Conservation (phyloP, 306 rosid genomes). For the Vicia faba region DNA sequence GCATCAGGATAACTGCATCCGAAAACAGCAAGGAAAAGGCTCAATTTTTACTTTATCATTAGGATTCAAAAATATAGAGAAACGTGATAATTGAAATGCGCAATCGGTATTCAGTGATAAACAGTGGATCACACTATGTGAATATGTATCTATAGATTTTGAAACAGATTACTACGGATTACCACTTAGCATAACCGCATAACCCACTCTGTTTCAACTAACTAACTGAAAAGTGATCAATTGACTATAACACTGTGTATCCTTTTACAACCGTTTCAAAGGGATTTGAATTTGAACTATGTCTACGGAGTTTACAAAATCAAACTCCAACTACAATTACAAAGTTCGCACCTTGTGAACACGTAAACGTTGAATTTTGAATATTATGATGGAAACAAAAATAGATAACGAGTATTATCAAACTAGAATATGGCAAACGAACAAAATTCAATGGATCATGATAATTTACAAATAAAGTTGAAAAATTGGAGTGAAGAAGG, state of each 20-base stretch:
- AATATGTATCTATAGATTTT: not conserved
- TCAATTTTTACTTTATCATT: slow-evolving; percentile 9
- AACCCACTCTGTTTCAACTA: too few species aligned
- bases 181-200: too few species aligned
- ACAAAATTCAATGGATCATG: slow-evolving; percentile 20
- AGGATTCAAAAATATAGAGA: slow-evolving; percentile 5
- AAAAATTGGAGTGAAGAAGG: slow-evolving; percentile 2
- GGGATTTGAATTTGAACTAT: too few species aligned
- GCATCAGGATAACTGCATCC: slow-evolving; percentile 86
- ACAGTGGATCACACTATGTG: not conserved
- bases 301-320: not conserved
- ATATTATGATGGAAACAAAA: not conserved
- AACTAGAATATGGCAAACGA: not conserved
- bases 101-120: not conserved
- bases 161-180: not conserved
- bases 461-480: not conserved
- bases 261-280: too few species aligned
- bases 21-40: slow-evolving; percentile 27
- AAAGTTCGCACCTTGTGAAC: not conserved
- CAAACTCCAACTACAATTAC: not conserved
- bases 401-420: not conserved
- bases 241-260: not conserved
- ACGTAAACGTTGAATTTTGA: not conserved
- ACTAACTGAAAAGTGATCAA: not conserved
- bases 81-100: not conserved